Evolutionary conservation across 1,284 basidiomycete species (phyloP).

Genomic region (Malassezia obtusa): DNA sequence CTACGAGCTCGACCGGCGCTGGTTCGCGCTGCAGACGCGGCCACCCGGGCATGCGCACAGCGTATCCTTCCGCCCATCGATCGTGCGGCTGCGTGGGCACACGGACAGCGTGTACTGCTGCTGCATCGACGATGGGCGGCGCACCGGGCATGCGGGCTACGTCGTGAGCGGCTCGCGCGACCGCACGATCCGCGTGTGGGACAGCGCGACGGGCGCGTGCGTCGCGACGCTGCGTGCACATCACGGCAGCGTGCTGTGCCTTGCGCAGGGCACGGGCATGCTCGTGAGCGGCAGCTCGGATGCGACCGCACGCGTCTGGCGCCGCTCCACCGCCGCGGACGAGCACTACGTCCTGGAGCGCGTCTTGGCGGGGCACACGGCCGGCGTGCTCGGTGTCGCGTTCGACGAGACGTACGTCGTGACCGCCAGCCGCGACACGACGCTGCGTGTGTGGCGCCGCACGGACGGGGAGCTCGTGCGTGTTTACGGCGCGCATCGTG

Average conservation of each 20-base stretch:
- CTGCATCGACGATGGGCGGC: background rate
- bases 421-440: conserved; percentile 13
- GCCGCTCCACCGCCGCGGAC: too few species aligned
- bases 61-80: background rate
- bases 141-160: background rate
- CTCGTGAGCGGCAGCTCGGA: conserved; percentile 15
- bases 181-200: conserved; percentile 7
- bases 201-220: conserved; percentile 1
- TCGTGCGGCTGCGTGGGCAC: conserved; percentile 7
- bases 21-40: background rate
- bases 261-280: background rate
- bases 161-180: conserved; percentile 14
- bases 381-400: conserved; percentile 3
- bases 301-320: conserved; percentile 11
- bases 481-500: background rate
- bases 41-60: background rate
- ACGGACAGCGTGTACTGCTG: conserved; percentile 11
- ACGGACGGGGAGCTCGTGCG: background rate
- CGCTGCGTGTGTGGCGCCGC: conserved; percentile 13
- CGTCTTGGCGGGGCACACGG: conserved; percentile 6
- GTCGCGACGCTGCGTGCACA: conserved; percentile 4
- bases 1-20: conserved; percentile 9
- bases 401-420: conserved; percentile 6
- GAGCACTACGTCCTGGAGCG: background rate
- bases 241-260: conserved; percentile 10